phyloP scores from a whole-genome alignment of 2,329 filamentous ascomycete genomes.

The Neopestalotiopsis sp. region DNA sequence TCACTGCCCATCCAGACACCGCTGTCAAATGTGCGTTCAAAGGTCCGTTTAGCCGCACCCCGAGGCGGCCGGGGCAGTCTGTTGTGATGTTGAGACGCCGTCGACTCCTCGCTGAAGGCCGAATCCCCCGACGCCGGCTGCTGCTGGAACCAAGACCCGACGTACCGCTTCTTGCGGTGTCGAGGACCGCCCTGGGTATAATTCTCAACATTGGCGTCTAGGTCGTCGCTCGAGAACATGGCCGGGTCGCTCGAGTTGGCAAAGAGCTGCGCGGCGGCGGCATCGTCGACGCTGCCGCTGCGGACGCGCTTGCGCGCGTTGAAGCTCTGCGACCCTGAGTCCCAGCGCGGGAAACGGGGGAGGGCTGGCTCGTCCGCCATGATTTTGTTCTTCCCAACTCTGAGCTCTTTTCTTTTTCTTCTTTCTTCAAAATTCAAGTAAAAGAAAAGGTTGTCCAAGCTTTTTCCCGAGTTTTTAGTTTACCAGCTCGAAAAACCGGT shows the following conservation, averaged over 20 bases:
- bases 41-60: conserved; percentile 53
- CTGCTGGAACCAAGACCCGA: conserved; percentile 72
- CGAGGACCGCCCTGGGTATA: conserved; percentile 55
- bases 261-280: conserved; percentile 37
- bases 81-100: too few relatives aligned
- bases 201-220: conserved; percentile 67
- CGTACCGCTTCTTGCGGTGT: conserved; percentile 65
- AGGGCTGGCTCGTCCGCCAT: conserved; percentile 44
- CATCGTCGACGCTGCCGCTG: conserved; percentile 24
- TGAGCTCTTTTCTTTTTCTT: too few relatives aligned
- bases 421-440: not conserved
- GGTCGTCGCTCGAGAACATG: conserved; percentile 73
- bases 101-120: conserved; percentile 44
- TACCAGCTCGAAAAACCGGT: not conserved
- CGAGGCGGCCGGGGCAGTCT: conserved; percentile 32
- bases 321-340: conserved; percentile 35
- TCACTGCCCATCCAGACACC: conserved; percentile 73
- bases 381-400: conserved; percentile 17
- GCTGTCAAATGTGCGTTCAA: conserved; percentile 69
- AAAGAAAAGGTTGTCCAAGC: conserved; percentile 9
- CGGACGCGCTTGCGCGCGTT: conserved; percentile 46
- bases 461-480: not conserved
- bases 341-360: conserved; percentile 39
- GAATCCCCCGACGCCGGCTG: conserved; percentile 57
- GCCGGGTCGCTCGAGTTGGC: conserved; percentile 73